Conservation (phyloP, 305 asterid species). For the Fraxinus albicans region DNA sequence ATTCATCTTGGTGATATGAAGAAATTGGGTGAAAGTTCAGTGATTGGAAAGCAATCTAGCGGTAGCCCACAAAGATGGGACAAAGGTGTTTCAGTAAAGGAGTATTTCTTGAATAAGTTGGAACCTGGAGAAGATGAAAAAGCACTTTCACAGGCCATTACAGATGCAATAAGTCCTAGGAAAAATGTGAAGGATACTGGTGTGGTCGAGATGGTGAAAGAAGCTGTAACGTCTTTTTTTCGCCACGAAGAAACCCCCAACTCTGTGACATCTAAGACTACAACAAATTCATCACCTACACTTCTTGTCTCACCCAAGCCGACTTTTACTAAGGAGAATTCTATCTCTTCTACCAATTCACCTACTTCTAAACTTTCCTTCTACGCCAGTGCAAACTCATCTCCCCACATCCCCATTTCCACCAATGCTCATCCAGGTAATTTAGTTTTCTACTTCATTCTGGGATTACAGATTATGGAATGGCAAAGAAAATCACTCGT, state of each 20-base stretch:
- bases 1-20: constrained; percentile 5
- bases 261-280: constrained; percentile 14
- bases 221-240: constrained; percentile 70
- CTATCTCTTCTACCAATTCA: constrained; percentile 18
- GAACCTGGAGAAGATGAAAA: constrained; percentile 93
- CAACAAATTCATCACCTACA: constrained; percentile 15
- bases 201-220: constrained; percentile 65
- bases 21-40: constrained; percentile 22
- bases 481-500: not conserved
- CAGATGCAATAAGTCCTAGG: constrained; percentile 83
- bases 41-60: constrained; percentile 18
- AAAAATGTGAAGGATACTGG: constrained; percentile 40
- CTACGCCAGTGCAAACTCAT: constrained; percentile 34
- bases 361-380: constrained; percentile 29
- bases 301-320: constrained; percentile 19
- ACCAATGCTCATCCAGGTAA: constrained; percentile 57
- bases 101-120: constrained; percentile 72
- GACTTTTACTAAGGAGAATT: constrained; percentile 11
- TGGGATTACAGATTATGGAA: not conserved
- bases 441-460: constrained; percentile 1
- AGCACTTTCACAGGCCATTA: constrained; percentile 86
- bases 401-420: constrained; percentile 51
- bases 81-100: constrained; percentile 83
- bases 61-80: constrained; percentile 59
- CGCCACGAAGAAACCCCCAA: constrained; percentile 47